Base-by-base conservation (phyloP, 1,284 basidiomycete genomes). In the Leccinum insolens region DNA sequence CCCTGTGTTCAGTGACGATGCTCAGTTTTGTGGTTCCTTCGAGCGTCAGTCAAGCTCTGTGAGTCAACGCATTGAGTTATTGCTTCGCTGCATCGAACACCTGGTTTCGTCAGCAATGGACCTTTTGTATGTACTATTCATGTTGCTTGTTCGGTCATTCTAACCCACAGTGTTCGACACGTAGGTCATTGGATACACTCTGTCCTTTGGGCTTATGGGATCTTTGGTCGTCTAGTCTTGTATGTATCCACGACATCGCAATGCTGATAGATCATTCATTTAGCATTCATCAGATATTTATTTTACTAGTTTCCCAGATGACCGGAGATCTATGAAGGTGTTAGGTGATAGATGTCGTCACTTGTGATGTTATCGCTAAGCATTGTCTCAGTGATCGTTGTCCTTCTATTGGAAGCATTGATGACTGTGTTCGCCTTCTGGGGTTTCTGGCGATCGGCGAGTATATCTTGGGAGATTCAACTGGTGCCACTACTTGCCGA, bases 371-470 rank as follows among this genome's bases (percentile, higher is more conserved):
- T 22, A 1, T 37, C 12, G 11, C 25, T 70, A 25, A 66, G 1
- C 6, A 31, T 9, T 9, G 4, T 4, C 12, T 8, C n/a, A 75
- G 74, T 76, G 2, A 65, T n/a, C 2, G n/a, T 41, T 4, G n/a
- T 71, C n/a, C 65, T 75, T 57, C 5, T 74, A 1, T 22, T 75
- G 14, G 75, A 77, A 62, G 57, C 31, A 2, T 12, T 52, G 7
- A 73, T 75, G 6, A 69, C 71, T 12, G 37, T 6, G 4, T 37
- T 67, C 4, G 12, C 11, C 25, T 73, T 76, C 34, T 44, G 12
- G 25, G 60, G 17, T 0, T 69, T 74, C 66, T 73, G 66, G 75
- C n/a, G 2, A 15, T 37, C 31, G 37, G 25, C n/a, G n/a, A 20
- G 55, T 1, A 14, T 14, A 28, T 25, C 7, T 57, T 12, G 20